Base-by-base conservation (phyloP, 345 rosid species). In the Nasturtium officinale region DNA sequence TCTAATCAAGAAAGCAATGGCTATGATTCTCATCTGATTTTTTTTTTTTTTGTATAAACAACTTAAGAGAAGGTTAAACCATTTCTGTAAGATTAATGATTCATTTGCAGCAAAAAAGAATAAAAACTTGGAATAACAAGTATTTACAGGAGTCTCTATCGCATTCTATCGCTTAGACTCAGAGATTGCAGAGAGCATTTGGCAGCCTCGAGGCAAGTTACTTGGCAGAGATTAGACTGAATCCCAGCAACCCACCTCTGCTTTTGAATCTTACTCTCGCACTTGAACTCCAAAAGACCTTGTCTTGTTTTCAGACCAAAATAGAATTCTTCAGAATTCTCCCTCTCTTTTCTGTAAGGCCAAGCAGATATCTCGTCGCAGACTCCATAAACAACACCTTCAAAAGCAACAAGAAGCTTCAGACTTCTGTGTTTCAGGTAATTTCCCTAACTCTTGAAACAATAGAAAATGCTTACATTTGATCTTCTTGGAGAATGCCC, bases 271-370 rank as follows among this genome's bases (percentile, higher is more conserved):
- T 85, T 87, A 84, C 64, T 83, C 80, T 87, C 81, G 85, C 99
- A 95, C 77, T 89, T 89, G 77, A 91, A 95, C 74, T 95, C 99
- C 11, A 91, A 61, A 37, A 91, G 92, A 12, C 97, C 96, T 20
- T 95, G 88, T n/a, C 85, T 96, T 0, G 99, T 95, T 79, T 89
- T 95, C 28, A 91, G 83, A 46, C 97, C 96, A 16, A 95, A 91
- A 67, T 85, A 82, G 47, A 88, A 80, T 72, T 91, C 96, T 62
- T 88, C 96, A 0, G 86, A 66, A 6, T 77, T 80, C 33, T 88
- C 93, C 70, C 96, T 86, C 68, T 86, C 96, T 74, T 86, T 89
- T 66, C 85, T 81, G 20, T 86, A 83, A 6, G 97, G 96, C 99
- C 97, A 89, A 52, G 90, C 96, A 7, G 80, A 63, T 51, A 77